A percentile compares a stretch with the other conserved stretches of the same genome.
Evolutionary conservation across 768 basidiomycete genomes (phyloP).

Genomic region (Panellus pusillus): DNA sequence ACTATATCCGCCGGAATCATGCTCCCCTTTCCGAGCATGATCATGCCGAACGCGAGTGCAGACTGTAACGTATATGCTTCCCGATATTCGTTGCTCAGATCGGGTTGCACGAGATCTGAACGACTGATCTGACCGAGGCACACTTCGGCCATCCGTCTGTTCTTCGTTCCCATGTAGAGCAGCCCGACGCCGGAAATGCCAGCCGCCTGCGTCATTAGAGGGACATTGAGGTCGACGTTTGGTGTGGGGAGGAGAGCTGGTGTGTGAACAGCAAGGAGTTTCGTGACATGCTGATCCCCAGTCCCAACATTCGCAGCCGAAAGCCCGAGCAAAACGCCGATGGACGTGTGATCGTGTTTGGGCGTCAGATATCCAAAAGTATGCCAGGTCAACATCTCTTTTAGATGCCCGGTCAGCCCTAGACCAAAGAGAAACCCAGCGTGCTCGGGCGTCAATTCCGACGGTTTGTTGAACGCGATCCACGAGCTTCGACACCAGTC

Average conservation of each 20-base stretch:
- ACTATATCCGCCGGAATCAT: constrained; percentile 75
- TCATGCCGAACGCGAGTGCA: constrained; percentile 91
- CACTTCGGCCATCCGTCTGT: constrained; percentile 91
- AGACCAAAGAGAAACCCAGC: constrained; percentile 95
- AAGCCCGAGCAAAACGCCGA: constrained; percentile 91
- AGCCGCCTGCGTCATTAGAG: constrained; percentile 86
- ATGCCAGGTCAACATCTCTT: constrained; percentile 90
- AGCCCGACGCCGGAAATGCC: constrained; percentile 87
- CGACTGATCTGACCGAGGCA: constrained; percentile 83
- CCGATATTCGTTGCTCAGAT: constrained; percentile 83
- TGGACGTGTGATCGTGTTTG: constrained; percentile 93
- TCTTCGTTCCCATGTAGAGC: constrained; percentile 84
- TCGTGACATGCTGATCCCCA: constrained; percentile 84
- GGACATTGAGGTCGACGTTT: constrained; percentile 85
- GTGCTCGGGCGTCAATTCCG: constrained; percentile 87
- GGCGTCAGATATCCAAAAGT: constrained; percentile 94
- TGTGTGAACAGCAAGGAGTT: constrained; percentile 88
- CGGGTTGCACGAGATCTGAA: constrained; percentile 74
- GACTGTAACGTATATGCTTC: constrained; percentile 91
- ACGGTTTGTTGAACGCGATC: constrained; percentile 94
- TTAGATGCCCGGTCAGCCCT: constrained; percentile 88
- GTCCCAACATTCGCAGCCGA: constrained; percentile 88
- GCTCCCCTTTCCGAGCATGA: constrained; percentile 89
- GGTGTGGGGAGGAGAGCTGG: constrained; percentile 89
- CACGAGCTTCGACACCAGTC: constrained; percentile 85